Evolutionary conservation across 805 yeast species (phyloP), one percentile per base, ranked within the genome.

Genomic region (Candida chauliodis): DNA sequence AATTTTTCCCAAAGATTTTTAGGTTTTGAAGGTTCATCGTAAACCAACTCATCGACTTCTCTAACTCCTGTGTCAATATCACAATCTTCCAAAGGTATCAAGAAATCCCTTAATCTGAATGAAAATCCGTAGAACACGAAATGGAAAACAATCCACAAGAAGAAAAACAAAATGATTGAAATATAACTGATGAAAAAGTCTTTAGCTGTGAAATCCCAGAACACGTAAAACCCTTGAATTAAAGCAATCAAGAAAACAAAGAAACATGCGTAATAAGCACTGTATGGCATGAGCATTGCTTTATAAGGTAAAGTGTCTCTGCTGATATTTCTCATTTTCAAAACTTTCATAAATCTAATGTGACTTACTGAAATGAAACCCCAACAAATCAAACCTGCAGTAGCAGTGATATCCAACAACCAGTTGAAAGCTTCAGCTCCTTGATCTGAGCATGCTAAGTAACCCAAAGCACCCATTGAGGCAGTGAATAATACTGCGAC

Each of bases 331-430:
- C 88, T 76, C 16, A 65, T 56, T 49, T 72, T 75, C 50, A 86
- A 62, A 23, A 82, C 80, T 28, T 66, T 58, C 81, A 83, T 83
- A 61, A 83, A 84, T 56, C 90, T 69, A 41, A 84, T 61, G 59
- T 82, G 90, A 2, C 84, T 67, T 32, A 74, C 58, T 20, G 80
- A 70, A 44, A 83, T 81, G 55, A 78, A 74, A 34, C 78, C 72
- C 90, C 90, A 81, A 13, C 85, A 73, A 48, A 82, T 79, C 47
- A 83, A 70, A 42, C 90, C 90, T 8, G 89, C 81, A 34, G 82
- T 81, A 20, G 85, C 84, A n/a, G 86, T 75, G 49, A 84, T 81
- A 57, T 81, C 82, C 48, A 82, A 62, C 42, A 84, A 67, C 90
- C 90, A 84, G 52, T 73, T 64, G 63, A 84, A 84, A 21, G 80